A percentile compares a stretch with the other conserved stretches of the same genome.
phyloP scores from a whole-genome alignment of 768 basidiomycete species.

The Pleurotus pulmonarius region DNA sequence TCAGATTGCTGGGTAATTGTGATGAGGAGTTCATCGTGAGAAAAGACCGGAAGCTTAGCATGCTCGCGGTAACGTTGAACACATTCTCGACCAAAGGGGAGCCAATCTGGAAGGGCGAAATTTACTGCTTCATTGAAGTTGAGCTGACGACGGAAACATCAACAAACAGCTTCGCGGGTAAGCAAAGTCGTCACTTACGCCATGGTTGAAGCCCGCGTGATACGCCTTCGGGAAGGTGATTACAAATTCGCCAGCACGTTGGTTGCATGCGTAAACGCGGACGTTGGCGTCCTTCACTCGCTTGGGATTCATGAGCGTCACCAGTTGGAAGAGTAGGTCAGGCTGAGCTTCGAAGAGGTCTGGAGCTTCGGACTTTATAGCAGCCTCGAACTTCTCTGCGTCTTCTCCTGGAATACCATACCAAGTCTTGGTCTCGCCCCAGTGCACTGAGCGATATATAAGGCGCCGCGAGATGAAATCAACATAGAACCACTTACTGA shows the following conservation, averaged over 20 bases:
- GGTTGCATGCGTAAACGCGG: slow-evolving; percentile 90
- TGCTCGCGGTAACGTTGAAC: slow-evolving; percentile 89
- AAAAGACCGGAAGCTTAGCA: slow-evolving; percentile 93
- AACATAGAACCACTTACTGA: slow-evolving; percentile 50
- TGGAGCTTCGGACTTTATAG: slow-evolving; percentile 92
- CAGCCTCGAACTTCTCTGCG: slow-evolving; percentile 93
- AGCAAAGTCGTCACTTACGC: slow-evolving; percentile 51
- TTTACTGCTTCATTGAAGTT: slow-evolving; percentile 99
- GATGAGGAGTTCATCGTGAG: slow-evolving; percentile 93
- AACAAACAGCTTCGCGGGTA: slow-evolving; percentile 5
- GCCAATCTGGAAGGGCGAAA: slow-evolving; percentile 96
- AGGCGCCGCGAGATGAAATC: background rate
- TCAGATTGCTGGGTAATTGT: slow-evolving; percentile 97
- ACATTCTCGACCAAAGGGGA: slow-evolving; percentile 82
- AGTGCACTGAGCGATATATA: slow-evolving; percentile 68
- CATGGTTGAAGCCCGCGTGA: slow-evolving; percentile 98
- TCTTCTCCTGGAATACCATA: slow-evolving; percentile 97
- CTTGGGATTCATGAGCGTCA: slow-evolving; percentile 95
- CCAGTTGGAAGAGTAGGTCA: slow-evolving; percentile 93
- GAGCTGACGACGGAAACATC: slow-evolving; percentile 48
- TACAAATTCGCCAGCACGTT: slow-evolving; percentile 96
- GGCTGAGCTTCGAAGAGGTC: slow-evolving; percentile 98
- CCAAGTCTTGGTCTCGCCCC: slow-evolving; percentile 99
- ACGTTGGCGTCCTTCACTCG: slow-evolving; percentile 85
- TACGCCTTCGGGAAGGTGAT: slow-evolving; percentile 98